phyloP scores from a whole-genome alignment of 306 rosid genomes.

The Echinosophora koreensis region DNA sequence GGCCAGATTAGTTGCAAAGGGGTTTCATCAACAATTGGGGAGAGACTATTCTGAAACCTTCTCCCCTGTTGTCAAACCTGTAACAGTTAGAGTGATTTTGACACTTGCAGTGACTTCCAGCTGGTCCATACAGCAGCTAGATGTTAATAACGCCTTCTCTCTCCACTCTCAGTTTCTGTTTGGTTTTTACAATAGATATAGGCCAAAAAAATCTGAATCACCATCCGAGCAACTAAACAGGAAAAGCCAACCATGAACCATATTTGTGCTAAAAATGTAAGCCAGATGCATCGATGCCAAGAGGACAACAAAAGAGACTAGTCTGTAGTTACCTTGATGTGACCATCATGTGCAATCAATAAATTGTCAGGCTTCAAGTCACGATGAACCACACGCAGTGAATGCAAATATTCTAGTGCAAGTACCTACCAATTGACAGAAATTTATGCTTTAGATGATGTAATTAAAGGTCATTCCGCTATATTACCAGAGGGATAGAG shows the following conservation, averaged over 20 bases:
- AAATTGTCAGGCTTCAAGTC: slow-evolving; percentile 98
- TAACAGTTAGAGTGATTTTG: too few relatives aligned
- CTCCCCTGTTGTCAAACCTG: too few relatives aligned
- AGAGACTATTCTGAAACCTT: too few relatives aligned
- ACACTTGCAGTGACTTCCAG: too few relatives aligned
- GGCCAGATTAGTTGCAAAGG: too few relatives aligned
- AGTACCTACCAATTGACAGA: slow-evolving; percentile 71
- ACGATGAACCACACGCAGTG: slow-evolving; percentile 91
- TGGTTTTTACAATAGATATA: too few relatives aligned
- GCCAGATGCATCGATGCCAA: slow-evolving; percentile 21
- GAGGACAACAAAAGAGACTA: slow-evolving; percentile 11
- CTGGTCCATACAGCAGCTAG: too few relatives aligned
- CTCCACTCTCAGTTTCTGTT: too few relatives aligned
- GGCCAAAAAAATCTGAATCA: not conserved
- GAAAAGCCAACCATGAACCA: slow-evolving; percentile 29
- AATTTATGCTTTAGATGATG: slow-evolving; percentile 13
- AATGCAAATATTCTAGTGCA: slow-evolving; percentile 97
- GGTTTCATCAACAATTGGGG: too few relatives aligned
- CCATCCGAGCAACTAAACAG: slow-evolving; percentile 1
- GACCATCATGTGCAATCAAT: slow-evolving; percentile 98
- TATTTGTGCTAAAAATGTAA: not conserved
- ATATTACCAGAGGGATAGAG: slow-evolving; percentile 24
- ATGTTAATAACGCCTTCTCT: too few relatives aligned
- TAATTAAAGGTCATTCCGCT: slow-evolving; percentile 19
- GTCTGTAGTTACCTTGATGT: slow-evolving; percentile 78